Base-by-base conservation (phyloP, 2,329 filamentous ascomycete genomes). In the Macroventuria anomochaeta region DNA sequence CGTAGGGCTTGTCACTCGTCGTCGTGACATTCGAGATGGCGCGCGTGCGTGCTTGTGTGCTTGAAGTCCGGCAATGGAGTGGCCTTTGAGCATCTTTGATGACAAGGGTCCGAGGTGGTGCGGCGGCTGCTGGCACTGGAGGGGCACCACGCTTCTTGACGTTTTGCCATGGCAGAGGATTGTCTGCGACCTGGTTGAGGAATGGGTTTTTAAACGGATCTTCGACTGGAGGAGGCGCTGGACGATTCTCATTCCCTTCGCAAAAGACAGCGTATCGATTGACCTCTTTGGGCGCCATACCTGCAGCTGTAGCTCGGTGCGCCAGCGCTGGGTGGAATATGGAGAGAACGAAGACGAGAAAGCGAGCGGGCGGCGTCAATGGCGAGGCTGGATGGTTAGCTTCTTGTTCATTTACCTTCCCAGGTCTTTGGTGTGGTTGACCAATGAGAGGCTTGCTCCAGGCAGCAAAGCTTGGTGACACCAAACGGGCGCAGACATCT, bases 221-320 rank as follows among this genome's bases (percentile, higher is more conserved):
- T 10, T 46, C 21, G 11, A 39, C 21, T n/a, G 55, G 20, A 13
- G 31, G 33, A 11, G 17, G 20, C 3, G 61, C 42, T 3, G 40
- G 23, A 15, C 15, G 37, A 8, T 51, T 57, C 5, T 58, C 57
- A 15, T 64, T 57, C 5, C 51, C 29, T 2, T 60, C 59, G 7
- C 49, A 41, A 26, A 70, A 65, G 11, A 69, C 49, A 23, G 66
- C 62, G 43, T 65, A 71, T 18, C 68, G 66, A 26, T 71, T 71
- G 28, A 43, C 29, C 28, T 40, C 34, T 21, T 55, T 38, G 18
- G 53, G 33, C 17, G 53, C 55, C 67, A 71, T 70, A 2, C 7
- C 33, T 37, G 28, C 11, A 17, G 26, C 7, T 18, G 15, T 31
- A 10, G 18, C 25, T 15, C 13, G 26, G 21, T 15, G 23, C n/a